These are phyloP conservation scores for Dioscorea alata DNA, from an alignment of 106 monocot genomes.

Conservation along the genomic window DNA sequence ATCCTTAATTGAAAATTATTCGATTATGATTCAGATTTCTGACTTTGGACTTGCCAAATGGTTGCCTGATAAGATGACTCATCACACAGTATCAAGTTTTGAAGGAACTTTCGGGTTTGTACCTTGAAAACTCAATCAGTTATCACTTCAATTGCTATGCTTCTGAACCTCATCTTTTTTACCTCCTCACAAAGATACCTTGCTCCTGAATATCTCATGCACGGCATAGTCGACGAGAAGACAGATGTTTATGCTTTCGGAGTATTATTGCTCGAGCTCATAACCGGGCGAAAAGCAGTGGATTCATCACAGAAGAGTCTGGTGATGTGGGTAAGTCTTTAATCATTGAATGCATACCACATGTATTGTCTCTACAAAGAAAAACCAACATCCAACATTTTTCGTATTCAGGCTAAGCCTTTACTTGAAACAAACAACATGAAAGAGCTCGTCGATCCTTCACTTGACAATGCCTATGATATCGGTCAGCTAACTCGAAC, in stretches of 20 bases:
- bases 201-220: conserved; percentile 70
- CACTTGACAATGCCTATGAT: conserved; percentile 39
- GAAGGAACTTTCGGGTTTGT: conserved; percentile 88
- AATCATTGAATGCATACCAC: too few species aligned
- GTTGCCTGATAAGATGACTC: conserved; percentile 68
- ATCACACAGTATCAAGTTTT: conserved; percentile 48
- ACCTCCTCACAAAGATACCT: conserved; percentile 46
- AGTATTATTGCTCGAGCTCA: conserved; percentile 71
- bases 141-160: background rate
- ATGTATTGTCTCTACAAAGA: background rate
- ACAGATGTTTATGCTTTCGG: conserved; percentile 77
- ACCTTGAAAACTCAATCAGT: background rate
- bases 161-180: background rate
- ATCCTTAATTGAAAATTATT: background rate
- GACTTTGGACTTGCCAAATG: conserved; percentile 92
- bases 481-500: conserved; percentile 21
- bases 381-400: background rate
- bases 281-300: conserved; percentile 61
- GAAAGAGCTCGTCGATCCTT: conserved; percentile 45
- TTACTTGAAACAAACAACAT: conserved; percentile 40
- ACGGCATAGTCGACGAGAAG: conserved; percentile 81
- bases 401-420: conserved; percentile 48
- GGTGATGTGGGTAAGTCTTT: conserved; percentile 61
- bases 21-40: conserved; percentile 51
- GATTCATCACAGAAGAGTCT: conserved; percentile 52